Evolutionary conservation across 1,284 basidiomycete species (phyloP), one percentile per base, ranked within the genome.

Genomic region (Rhizoctonia solani): DNA sequence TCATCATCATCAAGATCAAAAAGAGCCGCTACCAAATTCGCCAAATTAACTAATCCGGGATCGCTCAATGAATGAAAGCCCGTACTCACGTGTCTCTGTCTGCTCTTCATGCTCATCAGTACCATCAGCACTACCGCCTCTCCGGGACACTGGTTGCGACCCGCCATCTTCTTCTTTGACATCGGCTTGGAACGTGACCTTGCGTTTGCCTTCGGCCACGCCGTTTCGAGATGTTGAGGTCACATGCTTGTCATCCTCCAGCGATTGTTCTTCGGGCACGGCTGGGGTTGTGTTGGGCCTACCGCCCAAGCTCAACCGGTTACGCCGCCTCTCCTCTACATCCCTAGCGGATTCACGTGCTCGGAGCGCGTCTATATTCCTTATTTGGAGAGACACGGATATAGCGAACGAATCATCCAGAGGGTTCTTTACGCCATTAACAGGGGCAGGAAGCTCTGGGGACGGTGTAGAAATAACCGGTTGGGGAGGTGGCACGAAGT

Each of bases 331-430:
- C 58, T 61, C 44, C 19, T 61, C 58, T 13, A 30, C 29, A 14
- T 61, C 58, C 29, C 30, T 42, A 25, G 55, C 41, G 13, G 55
- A 58, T 32, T 46, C 55, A 39, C 46, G 58, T 3, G 44, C 47
- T 13, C 44, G 58, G 19, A 61, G 46, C 16, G 41, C 58, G 34
- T 69, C 69, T 6, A 59, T 63, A 19, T 59, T 58, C 8, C 54
- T 32, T n/a, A 69, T 49, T 46, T 55, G 66, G 66, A 41, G 66
- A 5, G 69, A 69, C 14, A 58, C 69, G 42, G 69, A 66, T 5
- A 69, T 41, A 13, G 69, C 69, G 50, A 67, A 68, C 6, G 65
- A 67, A 32, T 69, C 69, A 47, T 69, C 53, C 19, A 58, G 34
- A 8, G 47, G 39, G 37, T 49, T 44, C 41, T 37, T 53, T 29